Base-by-base conservation (phyloP, 495 filamentous ascomycete genomes). In the Achaetomiella virescens region DNA sequence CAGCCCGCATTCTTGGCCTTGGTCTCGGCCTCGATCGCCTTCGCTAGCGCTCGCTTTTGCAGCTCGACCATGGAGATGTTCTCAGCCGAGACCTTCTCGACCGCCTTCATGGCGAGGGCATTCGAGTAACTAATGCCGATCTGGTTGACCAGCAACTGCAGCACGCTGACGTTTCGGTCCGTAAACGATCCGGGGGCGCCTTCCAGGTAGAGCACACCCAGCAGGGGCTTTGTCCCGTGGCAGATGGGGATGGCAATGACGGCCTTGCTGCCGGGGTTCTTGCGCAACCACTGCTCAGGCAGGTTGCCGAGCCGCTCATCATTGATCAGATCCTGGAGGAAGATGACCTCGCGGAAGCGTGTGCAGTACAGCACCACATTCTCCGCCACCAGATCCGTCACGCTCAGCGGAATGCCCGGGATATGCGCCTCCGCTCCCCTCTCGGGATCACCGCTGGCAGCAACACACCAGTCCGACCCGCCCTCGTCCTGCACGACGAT, bases 251-350 rank as follows among this genome's bases (percentile, higher is more conserved):
- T 77, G 20, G 87, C 87, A 57, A 96, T 93, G 44, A 95, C 83
- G 10, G 89, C 87, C 60, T 84, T 86, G 62, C 88, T 86, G 35
- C 77, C 61, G 0, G 86, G 85, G 60, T 88, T 87, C 60, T 79
- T 78, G 43, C 78, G 76, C 31, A 85, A 72, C 74, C 89, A 92
- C 9, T 75, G 71, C 31, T 90, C 85, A 52, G 76, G 81, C 15
- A 92, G 86, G 54, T 89, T 91, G 56, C 87, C 85, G 60, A 96
- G 96, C 22, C 91, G 78, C 62, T 96, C 90, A 61, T 96, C 91
- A 41, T 84, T 84, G 9, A 91, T 74, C 0, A 95, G 77, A 59
- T 95, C 90, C 46, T 87, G 85, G 4, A 93, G 78, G 58, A 95
- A 91, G 33, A 96, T 86, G 35, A 81, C 78, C 67, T 96, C 90